Evolutionary conservation across 805 yeast genomes (phyloP).

Genomic region (Cephaloascus albidus): DNA sequence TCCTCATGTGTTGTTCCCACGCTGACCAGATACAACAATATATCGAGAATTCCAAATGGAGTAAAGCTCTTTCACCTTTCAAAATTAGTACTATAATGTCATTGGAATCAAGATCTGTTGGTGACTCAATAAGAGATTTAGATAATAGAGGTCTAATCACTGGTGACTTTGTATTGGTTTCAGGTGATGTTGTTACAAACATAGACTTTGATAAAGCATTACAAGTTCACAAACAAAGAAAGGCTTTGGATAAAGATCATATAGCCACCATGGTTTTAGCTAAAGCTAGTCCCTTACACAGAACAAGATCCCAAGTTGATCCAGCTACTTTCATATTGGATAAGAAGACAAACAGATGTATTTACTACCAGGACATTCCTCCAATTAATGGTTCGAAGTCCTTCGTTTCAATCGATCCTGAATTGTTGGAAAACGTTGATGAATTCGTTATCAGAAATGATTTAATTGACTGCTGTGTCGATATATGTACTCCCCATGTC

Average conservation of each 20-base stretch:
- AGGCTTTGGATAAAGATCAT: conserved; percentile 74
- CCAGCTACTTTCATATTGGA: conserved; percentile 84
- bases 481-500: conserved; percentile 88
- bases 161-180: conserved; percentile 81
- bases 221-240: conserved; percentile 64
- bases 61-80: conserved; percentile 65
- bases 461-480: conserved; percentile 92
- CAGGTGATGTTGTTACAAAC: conserved; percentile 95
- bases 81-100: conserved; percentile 70
- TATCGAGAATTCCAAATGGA: conserved; percentile 69
- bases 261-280: conserved; percentile 91
- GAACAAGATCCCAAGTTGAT: conserved; percentile 72
- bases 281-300: conserved; percentile 74
- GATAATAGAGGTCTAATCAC: conserved; percentile 85
- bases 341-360: conserved; percentile 61
- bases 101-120: conserved; percentile 83
- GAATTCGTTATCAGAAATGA: conserved; percentile 84
- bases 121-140: conserved; percentile 95
- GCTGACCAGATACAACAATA: conserved; percentile 83
- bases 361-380: conserved; percentile 77
- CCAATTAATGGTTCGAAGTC: conserved; percentile 28
- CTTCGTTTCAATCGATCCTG: conserved; percentile 59
- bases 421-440: conserved; percentile 64
- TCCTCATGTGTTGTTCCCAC: conserved; percentile 81
- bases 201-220: conserved; percentile 69